Evolutionary conservation across 495 filamentous ascomycete genomes (phyloP).

Genomic region (Pseudomonodictys pantanalensis): DNA sequence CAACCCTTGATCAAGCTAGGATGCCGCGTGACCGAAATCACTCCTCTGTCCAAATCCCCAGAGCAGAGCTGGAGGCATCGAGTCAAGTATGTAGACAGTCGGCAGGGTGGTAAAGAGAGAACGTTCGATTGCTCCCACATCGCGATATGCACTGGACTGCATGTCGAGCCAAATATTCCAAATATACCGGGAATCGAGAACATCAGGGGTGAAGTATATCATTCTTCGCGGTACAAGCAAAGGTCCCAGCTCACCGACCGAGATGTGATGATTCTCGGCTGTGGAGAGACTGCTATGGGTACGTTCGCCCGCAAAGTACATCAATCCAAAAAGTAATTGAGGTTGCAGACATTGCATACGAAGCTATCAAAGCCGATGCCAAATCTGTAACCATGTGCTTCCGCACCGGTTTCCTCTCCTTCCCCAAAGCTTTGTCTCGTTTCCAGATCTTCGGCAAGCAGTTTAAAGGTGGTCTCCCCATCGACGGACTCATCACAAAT

Average conservation of each 20-base stretch:
- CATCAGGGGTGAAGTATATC: conserved; percentile 39
- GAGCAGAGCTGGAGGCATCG: conserved; percentile 21
- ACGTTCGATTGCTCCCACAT: conserved; percentile 25
- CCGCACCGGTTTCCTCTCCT: conserved; percentile 44
- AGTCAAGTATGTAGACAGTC: conserved; percentile 15
- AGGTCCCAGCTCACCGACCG: conserved; percentile 41
- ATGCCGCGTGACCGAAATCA: conserved; percentile 20
- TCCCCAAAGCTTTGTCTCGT: conserved; percentile 38
- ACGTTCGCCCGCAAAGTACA: not conserved
- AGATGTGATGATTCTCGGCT: conserved; percentile 46
- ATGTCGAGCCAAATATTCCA: conserved; percentile 44
- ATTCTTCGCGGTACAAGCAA: conserved; percentile 47
- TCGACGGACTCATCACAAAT: conserved; percentile 45
- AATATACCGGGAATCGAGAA: conserved; percentile 42
- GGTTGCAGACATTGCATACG: conserved; percentile 41
- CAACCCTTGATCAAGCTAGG: conserved; percentile 18
- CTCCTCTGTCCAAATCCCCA: conserved; percentile 8
- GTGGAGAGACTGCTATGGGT: conserved; percentile 47
- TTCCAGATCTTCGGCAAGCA: conserved; percentile 27
- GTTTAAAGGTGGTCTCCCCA: conserved; percentile 41
- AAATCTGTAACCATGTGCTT: conserved; percentile 45
- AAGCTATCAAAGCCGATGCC: conserved; percentile 44
- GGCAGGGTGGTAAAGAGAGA: not conserved
- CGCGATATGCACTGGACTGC: conserved; percentile 48
- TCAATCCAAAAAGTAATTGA: not conserved